phyloP scores from a whole-genome alignment of 202 grass and related monocot species.

The Hordeum pubiflorum region DNA sequence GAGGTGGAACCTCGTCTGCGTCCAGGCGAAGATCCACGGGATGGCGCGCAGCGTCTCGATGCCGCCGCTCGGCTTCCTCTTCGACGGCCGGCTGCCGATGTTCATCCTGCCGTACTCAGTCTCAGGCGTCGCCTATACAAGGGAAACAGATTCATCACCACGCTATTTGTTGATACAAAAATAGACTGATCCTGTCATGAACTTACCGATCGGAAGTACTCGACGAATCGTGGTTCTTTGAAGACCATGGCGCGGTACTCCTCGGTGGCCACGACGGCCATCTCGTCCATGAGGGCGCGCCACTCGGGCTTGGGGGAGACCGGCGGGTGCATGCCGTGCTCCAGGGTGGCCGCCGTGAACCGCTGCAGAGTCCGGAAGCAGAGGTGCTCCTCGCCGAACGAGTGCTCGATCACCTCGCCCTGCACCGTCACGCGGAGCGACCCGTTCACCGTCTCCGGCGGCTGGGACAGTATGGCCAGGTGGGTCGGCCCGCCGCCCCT shows the following conservation, averaged over 20 bases:
- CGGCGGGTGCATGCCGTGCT: slow-evolving; percentile 84
- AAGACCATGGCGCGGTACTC: slow-evolving; percentile 64
- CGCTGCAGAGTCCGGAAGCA: slow-evolving; percentile 81
- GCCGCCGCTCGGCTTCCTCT: slow-evolving; percentile 68
- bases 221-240: slow-evolving; percentile 59
- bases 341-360: slow-evolving; percentile 75
- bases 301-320: slow-evolving; percentile 72
- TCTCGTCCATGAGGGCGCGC: slow-evolving; percentile 75
- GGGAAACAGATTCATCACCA: too few species aligned
- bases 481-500: slow-evolving; percentile 74
- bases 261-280: slow-evolving; percentile 66
- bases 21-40: slow-evolving; percentile 96
- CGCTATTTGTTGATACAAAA: neutral
- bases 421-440: slow-evolving; percentile 81
- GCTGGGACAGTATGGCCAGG: slow-evolving; percentile 87
- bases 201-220: slow-evolving; percentile 79
- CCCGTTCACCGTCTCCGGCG: slow-evolving; percentile 74
- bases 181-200: neutral
- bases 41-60: slow-evolving; percentile 74
- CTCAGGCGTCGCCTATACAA: slow-evolving; percentile 63
- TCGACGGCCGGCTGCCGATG: slow-evolving; percentile 78
- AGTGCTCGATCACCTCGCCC: slow-evolving; percentile 89
- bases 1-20: slow-evolving; percentile 81
- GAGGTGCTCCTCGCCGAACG: slow-evolving; percentile 70
- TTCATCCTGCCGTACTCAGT: slow-evolving; percentile 76